A percentile compares a stretch with the other conserved stretches of the same genome.
Evolutionary conservation across 2,329 filamentous ascomycete species (phyloP).

Genomic region (Dichotomopilus funicola): DNA sequence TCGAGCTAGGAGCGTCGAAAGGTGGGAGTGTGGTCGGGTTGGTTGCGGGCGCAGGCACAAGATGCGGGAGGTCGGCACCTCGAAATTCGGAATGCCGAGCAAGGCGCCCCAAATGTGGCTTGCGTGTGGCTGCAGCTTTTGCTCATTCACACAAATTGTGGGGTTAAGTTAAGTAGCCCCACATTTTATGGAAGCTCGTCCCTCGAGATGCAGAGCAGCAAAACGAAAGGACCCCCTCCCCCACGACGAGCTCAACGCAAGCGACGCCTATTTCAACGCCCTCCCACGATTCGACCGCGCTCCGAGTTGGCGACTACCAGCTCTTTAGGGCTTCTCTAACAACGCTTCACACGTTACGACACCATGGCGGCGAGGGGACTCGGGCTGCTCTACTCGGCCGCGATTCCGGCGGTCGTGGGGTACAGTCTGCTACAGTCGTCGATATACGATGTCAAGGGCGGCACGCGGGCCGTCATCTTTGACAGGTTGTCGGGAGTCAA

Average conservation of each 20-base stretch:
- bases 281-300: not conserved
- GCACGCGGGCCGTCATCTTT: conserved; percentile 94
- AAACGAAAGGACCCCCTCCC: not conserved
- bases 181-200: conserved; percentile 22
- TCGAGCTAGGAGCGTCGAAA: conserved; percentile 8
- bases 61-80: conserved; percentile 23
- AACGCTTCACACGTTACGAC: not conserved
- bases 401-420: conserved; percentile 66
- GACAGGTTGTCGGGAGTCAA: conserved; percentile 88
- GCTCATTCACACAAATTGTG: not conserved
- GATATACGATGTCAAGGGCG: conserved; percentile 95
- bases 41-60: conserved; percentile 11
- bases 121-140: conserved; percentile 7
- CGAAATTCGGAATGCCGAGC: conserved; percentile 29
- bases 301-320: not conserved
- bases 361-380: conserved; percentile 22
- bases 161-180: conserved; percentile 3
- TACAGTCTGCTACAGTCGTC: conserved; percentile 65
- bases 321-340: not conserved
- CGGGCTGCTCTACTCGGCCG: conserved; percentile 18
- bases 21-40: conserved; percentile 20
- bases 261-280: not conserved
- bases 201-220: not conserved
- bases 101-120: conserved; percentile 20
- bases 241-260: conserved; percentile 1